These are phyloP conservation scores for Corinectria fuckeliana DNA, from an alignment of 2,329 filamentous ascomycete genomes.

Conservation along the genomic window DNA sequence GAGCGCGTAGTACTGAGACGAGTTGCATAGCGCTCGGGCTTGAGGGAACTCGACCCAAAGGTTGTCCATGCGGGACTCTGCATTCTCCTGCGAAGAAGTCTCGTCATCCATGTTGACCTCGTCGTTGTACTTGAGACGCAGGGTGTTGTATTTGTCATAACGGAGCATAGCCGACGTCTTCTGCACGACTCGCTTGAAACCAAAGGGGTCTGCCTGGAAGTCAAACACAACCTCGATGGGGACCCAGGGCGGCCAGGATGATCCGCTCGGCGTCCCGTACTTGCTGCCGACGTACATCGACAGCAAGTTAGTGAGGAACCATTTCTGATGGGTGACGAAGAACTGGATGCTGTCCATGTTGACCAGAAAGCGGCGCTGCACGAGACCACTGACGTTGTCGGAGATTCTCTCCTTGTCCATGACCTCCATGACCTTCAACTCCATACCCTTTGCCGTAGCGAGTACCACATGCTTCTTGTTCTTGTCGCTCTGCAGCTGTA, in stretches of 20 bases:
- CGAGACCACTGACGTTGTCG: conserved; percentile 91
- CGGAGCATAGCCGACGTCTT: conserved; percentile 93
- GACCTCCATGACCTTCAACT: conserved; percentile 95
- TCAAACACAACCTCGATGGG: conserved; percentile 99
- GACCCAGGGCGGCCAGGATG: conserved; percentile 97
- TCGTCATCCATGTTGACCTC: conserved; percentile 74
- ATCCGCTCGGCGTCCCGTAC: conserved; percentile 84
- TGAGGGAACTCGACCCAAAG: conserved; percentile 97
- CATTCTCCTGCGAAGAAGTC: conserved; percentile 59
- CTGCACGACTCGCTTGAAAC: conserved; percentile 97
- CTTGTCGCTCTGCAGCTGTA: conserved; percentile 98
- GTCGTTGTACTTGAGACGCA: conserved; percentile 96
- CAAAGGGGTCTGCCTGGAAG: conserved; percentile 90
- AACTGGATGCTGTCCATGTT: conserved; percentile 99
- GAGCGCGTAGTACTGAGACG: conserved; percentile 94
- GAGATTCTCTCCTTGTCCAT: conserved; percentile 95
- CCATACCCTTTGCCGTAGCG: conserved; percentile 97
- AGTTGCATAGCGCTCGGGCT: conserved; percentile 94
- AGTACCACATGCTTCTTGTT: conserved; percentile 96
- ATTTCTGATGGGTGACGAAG: conserved; percentile 95
- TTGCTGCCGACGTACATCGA: conserved; percentile 94
- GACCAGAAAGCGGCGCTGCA: conserved; percentile 91
- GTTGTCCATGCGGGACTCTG: conserved; percentile 88
- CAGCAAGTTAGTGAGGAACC: conserved; percentile 81
- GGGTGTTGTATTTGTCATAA: conserved; percentile 97